Conservation (phyloP, 73 alveolate genomes). For the Tetrahymena thermophila region DNA sequence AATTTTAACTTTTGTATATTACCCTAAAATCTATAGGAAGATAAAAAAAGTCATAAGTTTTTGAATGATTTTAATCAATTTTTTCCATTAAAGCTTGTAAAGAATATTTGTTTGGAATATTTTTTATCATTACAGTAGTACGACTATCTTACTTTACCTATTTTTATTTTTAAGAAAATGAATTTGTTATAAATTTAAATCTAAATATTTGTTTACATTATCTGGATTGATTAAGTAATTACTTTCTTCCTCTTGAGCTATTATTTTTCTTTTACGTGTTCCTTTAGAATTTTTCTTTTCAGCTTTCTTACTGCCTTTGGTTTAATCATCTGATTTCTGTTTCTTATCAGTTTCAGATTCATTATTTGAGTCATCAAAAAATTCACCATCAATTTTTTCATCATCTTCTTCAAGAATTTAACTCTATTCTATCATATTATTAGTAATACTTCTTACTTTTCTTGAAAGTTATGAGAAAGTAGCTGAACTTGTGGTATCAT, state of each 20-base stretch:
- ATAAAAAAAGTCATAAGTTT: conserved; percentile 63
- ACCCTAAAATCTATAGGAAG: conserved; percentile 71
- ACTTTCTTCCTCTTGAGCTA: neutral
- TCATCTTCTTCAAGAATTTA: neutral
- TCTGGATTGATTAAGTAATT: neutral
- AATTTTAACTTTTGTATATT: neutral
- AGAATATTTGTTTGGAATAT: conserved; percentile 94
- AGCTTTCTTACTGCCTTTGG: neutral
- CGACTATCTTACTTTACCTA: conserved; percentile 49
- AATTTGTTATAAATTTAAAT: neutral
- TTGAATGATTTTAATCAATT: conserved; percentile 79
- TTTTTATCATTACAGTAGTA: conserved; percentile 95
- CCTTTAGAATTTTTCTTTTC: neutral
- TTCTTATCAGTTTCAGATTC: neutral
- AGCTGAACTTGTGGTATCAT: neutral
- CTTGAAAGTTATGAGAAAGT: neutral
- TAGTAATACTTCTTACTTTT: neutral
- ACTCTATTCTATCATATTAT: neutral
- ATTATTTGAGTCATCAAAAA: neutral
- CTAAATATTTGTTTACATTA: neutral
- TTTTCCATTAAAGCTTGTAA: conserved; percentile 63
- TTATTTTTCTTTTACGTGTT: neutral
- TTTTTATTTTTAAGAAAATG: neutral
- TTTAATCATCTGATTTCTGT: neutral
- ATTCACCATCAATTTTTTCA: neutral